These are phyloP conservation scores for Sanguinoderma infundibulare DNA, from an alignment of 1,284 basidiomycete species.

Conservation along the genomic window DNA sequence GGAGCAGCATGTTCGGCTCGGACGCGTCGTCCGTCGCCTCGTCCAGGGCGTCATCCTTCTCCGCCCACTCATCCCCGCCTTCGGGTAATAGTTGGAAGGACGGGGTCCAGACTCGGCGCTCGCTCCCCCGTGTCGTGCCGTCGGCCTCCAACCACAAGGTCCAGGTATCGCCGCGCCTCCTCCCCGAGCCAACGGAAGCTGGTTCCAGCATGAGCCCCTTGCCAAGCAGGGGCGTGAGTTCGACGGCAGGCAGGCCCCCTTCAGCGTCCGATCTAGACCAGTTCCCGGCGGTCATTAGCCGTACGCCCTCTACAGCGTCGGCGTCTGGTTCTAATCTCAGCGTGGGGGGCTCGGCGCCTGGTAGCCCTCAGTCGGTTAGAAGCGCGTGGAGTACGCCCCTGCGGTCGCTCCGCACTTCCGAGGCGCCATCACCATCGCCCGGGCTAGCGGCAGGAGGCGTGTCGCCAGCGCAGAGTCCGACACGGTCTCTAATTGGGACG, in stretches of 20 bases:
- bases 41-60: conserved; percentile 24
- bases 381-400: conserved; percentile 40
- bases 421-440: conserved; percentile 27
- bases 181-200: conserved; percentile 41
- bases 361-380: conserved; percentile 30
- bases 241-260: conserved; percentile 5
- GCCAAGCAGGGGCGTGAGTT: conserved; percentile 9
- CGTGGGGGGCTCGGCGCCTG: conserved; percentile 20
- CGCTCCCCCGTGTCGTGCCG: conserved; percentile 25
- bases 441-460: conserved; percentile 3
- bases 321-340: conserved; percentile 19
- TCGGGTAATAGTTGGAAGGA: conserved; percentile 11
- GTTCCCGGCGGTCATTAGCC: conserved; percentile 28
- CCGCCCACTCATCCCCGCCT: conserved; percentile 18
- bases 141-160: conserved; percentile 35
- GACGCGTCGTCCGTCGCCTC: conserved; percentile 14
- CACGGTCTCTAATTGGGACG: conserved; percentile 9
- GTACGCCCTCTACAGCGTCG: conserved; percentile 28
- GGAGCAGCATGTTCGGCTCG: conserved; percentile 25
- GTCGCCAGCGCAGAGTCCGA: conserved; percentile 20
- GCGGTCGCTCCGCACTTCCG: conserved; percentile 27
- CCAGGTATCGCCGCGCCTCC: conserved; percentile 41
- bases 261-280: conserved; percentile 23
- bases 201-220: conserved; percentile 30
- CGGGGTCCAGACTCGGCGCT: conserved; percentile 16